phyloP scores from a whole-genome alignment of 2,329 filamentous ascomycete genomes.

The Penicillium expansum region DNA sequence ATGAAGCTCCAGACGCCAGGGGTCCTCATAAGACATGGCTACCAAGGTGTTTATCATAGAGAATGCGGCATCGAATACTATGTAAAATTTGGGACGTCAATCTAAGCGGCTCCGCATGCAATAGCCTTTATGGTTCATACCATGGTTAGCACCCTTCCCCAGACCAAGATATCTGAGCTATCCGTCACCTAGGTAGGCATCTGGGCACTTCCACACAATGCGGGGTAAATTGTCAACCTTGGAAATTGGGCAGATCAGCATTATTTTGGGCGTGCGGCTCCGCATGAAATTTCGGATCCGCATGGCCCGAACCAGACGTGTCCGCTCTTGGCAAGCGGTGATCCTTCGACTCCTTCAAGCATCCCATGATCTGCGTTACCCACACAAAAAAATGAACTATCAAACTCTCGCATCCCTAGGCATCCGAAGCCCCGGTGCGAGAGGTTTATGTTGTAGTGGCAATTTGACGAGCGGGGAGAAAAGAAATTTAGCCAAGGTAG shows the following conservation, averaged over 20 bases:
- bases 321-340: background rate
- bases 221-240: background rate
- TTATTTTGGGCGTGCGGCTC: conserved; percentile 7
- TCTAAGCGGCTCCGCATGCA: conserved; percentile 7
- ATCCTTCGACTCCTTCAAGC: background rate
- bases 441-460: background rate
- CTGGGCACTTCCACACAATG: background rate
- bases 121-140: background rate
- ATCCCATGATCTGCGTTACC: background rate
- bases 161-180: background rate
- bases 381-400: background rate
- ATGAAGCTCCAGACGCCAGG: background rate
- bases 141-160: background rate
- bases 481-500: background rate
- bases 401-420: background rate
- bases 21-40: background rate
- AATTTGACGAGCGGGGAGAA: too few relatives aligned
- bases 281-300: conserved; percentile 8
- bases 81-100: background rate
- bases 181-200: too few relatives aligned
- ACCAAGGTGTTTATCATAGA: background rate
- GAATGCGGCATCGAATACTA: background rate
- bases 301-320: background rate
- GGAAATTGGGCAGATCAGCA: background rate
- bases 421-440: background rate